These are phyloP conservation scores for Ascoidea asiatica DNA, from an alignment of 805 yeast species.

Conservation along the genomic window DNA sequence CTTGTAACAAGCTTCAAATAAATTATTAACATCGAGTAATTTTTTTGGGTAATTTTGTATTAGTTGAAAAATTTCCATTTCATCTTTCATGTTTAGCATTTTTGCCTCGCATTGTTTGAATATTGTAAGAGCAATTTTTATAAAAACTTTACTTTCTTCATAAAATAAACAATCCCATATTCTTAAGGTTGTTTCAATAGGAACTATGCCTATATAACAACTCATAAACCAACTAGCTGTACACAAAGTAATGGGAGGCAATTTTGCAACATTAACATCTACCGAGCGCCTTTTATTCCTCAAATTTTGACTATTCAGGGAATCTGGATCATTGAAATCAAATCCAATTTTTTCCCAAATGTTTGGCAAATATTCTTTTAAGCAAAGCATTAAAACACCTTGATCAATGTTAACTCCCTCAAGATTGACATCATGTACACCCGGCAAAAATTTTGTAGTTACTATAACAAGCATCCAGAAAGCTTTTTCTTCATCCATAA, in stretches of 20 bases:
- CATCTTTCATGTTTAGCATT: slow-evolving; percentile 30
- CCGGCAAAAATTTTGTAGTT: slow-evolving; percentile 76
- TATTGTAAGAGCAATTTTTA: slow-evolving; percentile 70
- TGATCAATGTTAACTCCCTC: slow-evolving; percentile 95
- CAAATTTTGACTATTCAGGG: background rate
- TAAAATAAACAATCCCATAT: slow-evolving; percentile 94
- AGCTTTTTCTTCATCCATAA: slow-evolving; percentile 79
- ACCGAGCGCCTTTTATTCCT: slow-evolving; percentile 14
- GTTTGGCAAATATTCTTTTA: slow-evolving; percentile 71
- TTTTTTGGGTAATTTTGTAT: slow-evolving; percentile 74
- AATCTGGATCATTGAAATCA: slow-evolving; percentile 8
- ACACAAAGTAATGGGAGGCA: slow-evolving; percentile 86
- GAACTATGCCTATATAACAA: slow-evolving; percentile 80
- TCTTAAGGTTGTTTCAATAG: slow-evolving; percentile 75
- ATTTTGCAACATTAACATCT: slow-evolving; percentile 42
- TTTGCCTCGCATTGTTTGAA: slow-evolving; percentile 64
- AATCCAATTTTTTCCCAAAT: slow-evolving; percentile 47
- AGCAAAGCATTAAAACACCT: slow-evolving; percentile 81
- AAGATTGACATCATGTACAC: slow-evolving; percentile 76
- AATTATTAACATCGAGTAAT: slow-evolving; percentile 50
- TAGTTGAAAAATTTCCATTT: slow-evolving; percentile 65
- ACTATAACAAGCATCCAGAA: slow-evolving; percentile 95
- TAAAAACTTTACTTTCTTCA: slow-evolving; percentile 80
- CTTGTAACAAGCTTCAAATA: slow-evolving; percentile 66
- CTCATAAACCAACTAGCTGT: slow-evolving; percentile 99